Evolutionary conservation across 2,329 filamentous ascomycete genomes (phyloP).

Genomic region (Aspergillus luchuensis): DNA sequence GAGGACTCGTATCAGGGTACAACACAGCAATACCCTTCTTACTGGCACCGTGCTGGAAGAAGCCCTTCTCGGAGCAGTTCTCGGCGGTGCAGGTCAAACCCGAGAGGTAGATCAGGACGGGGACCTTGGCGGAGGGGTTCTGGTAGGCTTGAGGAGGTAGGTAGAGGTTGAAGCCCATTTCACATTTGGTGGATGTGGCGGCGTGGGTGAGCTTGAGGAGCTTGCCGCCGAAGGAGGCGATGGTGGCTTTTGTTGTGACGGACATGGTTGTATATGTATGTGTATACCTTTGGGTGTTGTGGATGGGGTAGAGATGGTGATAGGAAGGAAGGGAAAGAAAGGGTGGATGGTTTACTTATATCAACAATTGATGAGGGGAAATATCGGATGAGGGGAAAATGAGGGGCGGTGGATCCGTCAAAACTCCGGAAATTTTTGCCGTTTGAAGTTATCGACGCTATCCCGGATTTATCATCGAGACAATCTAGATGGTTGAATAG

Average conservation of each 20-base stretch:
- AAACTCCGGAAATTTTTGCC: constrained; percentile 14
- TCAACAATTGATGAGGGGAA: constrained; percentile 3
- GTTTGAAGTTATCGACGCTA: neutral
- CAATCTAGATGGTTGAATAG: neutral
- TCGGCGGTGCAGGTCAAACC: constrained; percentile 94
- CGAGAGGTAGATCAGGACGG: constrained; percentile 89
- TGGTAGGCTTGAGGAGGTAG: constrained; percentile 71
- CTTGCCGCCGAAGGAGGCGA: constrained; percentile 89
- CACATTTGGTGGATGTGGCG: constrained; percentile 74
- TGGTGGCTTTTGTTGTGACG: constrained; percentile 86
- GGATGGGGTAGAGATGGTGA: neutral
- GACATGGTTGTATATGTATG: constrained; percentile 60
- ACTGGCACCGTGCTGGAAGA: constrained; percentile 82
- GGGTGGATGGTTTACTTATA: neutral
- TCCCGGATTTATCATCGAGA: neutral
- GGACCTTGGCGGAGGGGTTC: constrained; percentile 62
- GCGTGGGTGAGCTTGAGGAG: constrained; percentile 91
- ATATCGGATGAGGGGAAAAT: constrained; percentile 18
- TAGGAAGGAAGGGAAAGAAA: constrained; percentile 9
- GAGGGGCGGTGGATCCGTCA: constrained; percentile 2
- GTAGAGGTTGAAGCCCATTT: constrained; percentile 93
- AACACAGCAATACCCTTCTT: constrained; percentile 85
- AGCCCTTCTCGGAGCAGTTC: constrained; percentile 74
- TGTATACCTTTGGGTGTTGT: neutral
- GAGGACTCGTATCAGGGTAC: constrained; percentile 92